Conservation (phyloP, 345 rosid species). For the Salix dunnii region DNA sequence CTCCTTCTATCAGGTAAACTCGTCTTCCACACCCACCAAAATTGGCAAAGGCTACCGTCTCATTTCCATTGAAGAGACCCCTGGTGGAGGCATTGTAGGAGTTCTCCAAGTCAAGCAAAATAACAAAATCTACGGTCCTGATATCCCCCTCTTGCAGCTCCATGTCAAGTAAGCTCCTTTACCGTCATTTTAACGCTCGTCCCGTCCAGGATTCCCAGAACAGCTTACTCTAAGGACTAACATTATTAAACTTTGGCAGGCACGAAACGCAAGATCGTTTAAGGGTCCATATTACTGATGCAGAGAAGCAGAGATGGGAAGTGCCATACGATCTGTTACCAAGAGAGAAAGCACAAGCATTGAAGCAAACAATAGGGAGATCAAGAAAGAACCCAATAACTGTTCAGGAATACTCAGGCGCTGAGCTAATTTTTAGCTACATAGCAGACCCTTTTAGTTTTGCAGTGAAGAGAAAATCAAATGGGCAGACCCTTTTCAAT, state of each 20-base stretch:
- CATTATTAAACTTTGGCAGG: conserved; percentile 33
- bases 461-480: conserved; percentile 78
- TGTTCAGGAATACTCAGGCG: conserved; percentile 53
- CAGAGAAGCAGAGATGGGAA: conserved; percentile 85
- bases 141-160: conserved; percentile 69
- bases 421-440: conserved; percentile 62
- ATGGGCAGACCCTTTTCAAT: conserved; percentile 76
- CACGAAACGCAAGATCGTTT: conserved; percentile 76
- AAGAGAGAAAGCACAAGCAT: conserved; percentile 56
- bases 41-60: conserved; percentile 90
- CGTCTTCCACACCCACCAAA: conserved; percentile 32
- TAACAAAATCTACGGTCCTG: conserved; percentile 76
- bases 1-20: conserved; percentile 30
- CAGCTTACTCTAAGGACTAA: not conserved
- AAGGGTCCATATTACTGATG: conserved; percentile 86
- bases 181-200: not conserved
- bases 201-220: not conserved
- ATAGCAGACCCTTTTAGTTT: conserved; percentile 76
- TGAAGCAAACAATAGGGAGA: conserved; percentile 44
- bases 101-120: conserved; percentile 74
- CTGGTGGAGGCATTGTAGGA: conserved; percentile 72
- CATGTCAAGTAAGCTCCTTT: conserved; percentile 61
- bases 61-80: conserved; percentile 66
- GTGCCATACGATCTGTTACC: conserved; percentile 88
- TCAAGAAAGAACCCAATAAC: conserved; percentile 47